These are phyloP conservation scores for Monilinia fructicola DNA, from an alignment of 2,329 filamentous ascomycete species.

Conservation along the genomic window DNA sequence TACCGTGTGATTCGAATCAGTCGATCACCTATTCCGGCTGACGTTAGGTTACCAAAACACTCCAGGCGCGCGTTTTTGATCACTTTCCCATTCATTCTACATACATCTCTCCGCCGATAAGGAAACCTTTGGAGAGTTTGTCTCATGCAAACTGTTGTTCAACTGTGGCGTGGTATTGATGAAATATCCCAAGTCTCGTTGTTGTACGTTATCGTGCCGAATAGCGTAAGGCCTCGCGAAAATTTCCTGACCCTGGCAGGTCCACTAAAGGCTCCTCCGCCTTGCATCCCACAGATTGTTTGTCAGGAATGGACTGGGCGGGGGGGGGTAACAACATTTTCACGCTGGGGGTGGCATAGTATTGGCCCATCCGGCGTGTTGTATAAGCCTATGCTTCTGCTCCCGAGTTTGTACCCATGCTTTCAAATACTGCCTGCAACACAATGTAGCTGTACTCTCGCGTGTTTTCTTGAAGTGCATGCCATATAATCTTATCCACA, in stretches of 20 bases:
- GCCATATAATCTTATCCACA: background rate
- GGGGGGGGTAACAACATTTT: background rate
- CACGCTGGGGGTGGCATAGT: background rate
- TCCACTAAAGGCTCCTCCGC: background rate
- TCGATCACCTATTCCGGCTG: background rate
- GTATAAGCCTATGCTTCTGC: conserved; percentile 1
- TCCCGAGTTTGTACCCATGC: background rate
- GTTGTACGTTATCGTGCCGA: background rate
- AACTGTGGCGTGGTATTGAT: background rate
- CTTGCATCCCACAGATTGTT: background rate
- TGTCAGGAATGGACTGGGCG: background rate
- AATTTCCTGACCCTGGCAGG: background rate
- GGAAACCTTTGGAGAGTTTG: background rate
- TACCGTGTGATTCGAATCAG: background rate
- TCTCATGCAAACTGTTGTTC: too few relatives aligned
- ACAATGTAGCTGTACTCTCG: background rate
- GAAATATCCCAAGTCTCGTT: background rate
- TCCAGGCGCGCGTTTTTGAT: too few relatives aligned
- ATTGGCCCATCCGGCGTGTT: background rate
- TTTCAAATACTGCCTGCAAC: background rate
- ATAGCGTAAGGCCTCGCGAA: background rate
- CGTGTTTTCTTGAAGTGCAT: background rate
- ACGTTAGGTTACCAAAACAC: too few relatives aligned
- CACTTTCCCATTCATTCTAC: too few relatives aligned
- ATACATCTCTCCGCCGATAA: background rate